Evolutionary conservation across 2,329 filamentous ascomycete species (phyloP), one percentile per base, ranked within the genome.

Genomic region (Helminthosporium solani): DNA sequence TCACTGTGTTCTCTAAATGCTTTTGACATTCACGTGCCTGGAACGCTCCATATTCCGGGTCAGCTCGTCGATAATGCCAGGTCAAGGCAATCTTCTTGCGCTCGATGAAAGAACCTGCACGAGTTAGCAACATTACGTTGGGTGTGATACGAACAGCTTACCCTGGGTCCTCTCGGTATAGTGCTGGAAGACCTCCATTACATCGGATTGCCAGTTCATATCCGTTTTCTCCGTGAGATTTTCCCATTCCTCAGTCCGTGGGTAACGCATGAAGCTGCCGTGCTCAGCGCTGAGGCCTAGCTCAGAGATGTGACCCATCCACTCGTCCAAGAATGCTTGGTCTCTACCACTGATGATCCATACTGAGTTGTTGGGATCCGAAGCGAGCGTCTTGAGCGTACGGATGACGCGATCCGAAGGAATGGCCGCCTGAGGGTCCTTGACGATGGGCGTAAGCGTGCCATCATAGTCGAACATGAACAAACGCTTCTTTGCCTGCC

Each of bases 401-500:
- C 85, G 82, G 39, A 95, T 85, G 18, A 96, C 82, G 18, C 85
- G 83, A 58, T 90, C 86, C 0, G 91, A 92, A 0, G 94, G 94
- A 31, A 96, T 85, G 2, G 94, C 94, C 4, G 90, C 85, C 56
- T 87, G 85, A 1, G 94, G 94, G 63, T 97, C 90, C 58, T 87
- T 86, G 44, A 97, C 94, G 60, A 99, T 97, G 0, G 91, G 79
- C 3, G 94, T 97, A 44, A 99, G 80, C 0, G 94, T 99, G 38
- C 94, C 94, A 67, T 99, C 94, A 63, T 99, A 99, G 73, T 99
- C 94, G 66, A 97, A 96, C 88, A 99, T 92, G 76, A 97, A 96
- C 2, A 99, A 78, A 9, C 94, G 84, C 71, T 88, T 89, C 52
- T 81, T 81, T 3, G 90, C 84, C 31, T 80, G 75, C 49, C 84